Conservation (phyloP, 495 filamentous ascomycete genomes). For the Friedmanniomyces endolithicus region DNA sequence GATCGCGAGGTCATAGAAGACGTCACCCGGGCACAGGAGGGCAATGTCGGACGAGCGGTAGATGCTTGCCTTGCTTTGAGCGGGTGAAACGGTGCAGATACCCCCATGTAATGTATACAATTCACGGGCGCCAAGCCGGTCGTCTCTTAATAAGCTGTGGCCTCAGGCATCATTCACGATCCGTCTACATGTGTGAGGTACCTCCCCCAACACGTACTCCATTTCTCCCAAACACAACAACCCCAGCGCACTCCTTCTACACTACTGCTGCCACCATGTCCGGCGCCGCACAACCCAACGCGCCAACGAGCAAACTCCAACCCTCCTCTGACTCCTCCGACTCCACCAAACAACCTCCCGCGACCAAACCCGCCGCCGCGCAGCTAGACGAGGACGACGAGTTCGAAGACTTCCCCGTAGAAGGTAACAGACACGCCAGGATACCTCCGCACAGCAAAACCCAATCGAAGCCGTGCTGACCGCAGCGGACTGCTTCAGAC, state of each 20-base stretch:
- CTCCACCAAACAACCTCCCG: conserved; percentile 27
- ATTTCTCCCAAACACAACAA: background rate
- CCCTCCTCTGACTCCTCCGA: conserved; percentile 21
- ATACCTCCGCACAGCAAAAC: too few species aligned
- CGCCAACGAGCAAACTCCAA: conserved; percentile 20
- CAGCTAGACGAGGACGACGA: conserved; percentile 94
- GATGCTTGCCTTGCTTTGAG: conserved; percentile 81
- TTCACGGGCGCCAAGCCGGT: too few species aligned
- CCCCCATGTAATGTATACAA: background rate
- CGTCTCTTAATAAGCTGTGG: too few species aligned
- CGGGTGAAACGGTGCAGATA: background rate
- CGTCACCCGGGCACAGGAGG: conserved; percentile 83
- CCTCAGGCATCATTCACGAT: too few species aligned
- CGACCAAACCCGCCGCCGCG: conserved; percentile 44
- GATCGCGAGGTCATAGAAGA: conserved; percentile 88
- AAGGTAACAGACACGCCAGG: too few species aligned
- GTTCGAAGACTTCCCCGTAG: conserved; percentile 97
- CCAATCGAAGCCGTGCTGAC: too few species aligned
- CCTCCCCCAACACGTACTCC: too few species aligned
- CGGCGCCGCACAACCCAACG: conserved; percentile 26
- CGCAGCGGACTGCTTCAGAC: too few species aligned
- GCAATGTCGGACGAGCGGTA: conserved; percentile 77
- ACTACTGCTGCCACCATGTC: conserved; percentile 26
- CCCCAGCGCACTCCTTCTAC: background rate
- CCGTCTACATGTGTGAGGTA: too few species aligned